These are phyloP conservation scores for Pleodorina starrii DNA, from an alignment of 139 green algal genomes.

Conservation along the genomic window DNA sequence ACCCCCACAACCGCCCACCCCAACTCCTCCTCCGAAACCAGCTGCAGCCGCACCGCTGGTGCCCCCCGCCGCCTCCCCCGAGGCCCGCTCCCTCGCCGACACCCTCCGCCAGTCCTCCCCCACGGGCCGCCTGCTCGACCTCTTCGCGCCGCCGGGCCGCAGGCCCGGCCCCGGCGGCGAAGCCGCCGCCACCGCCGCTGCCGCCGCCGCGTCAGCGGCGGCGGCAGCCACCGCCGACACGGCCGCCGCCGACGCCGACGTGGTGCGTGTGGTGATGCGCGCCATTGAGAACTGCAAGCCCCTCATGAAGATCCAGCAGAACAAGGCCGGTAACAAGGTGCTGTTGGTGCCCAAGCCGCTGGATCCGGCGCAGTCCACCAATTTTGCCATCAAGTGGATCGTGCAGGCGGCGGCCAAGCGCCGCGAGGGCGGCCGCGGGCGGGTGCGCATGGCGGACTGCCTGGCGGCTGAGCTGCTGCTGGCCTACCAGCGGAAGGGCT, in stretches of 20 bases:
- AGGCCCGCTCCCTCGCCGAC: not conserved
- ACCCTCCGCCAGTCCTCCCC: constrained; percentile 21
- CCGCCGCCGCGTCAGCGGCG: not conserved
- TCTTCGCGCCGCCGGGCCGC: not conserved
- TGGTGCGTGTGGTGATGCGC: constrained; percentile 27
- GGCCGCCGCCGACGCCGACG: not conserved
- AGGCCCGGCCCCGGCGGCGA: not conserved
- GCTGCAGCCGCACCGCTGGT: not conserved
- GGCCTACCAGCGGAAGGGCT: constrained; percentile 62
- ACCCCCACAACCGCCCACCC: not conserved
- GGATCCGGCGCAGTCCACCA: not conserved
- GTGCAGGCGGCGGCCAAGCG: constrained; percentile 45
- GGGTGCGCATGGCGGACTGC: constrained; percentile 51
- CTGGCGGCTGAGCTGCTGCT: constrained; percentile 69
- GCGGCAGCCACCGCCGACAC: not conserved
- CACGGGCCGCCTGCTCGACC: constrained; percentile 24
- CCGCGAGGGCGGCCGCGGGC: not conserved
- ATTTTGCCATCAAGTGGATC: constrained; percentile 59
- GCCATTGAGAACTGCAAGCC: constrained; percentile 63
- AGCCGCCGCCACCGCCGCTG: no score
- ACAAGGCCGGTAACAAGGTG: constrained; percentile 33
- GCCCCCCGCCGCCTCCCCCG: not conserved
- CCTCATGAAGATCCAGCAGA: constrained; percentile 50
- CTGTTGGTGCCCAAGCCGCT: constrained; percentile 39
- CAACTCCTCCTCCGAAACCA: not conserved